Percentiles rank a stretch among this genome's conserved stretches.
phyloP scores from a whole-genome alignment of 108 stramenopile genomes.

The Nitzschia palea region DNA sequence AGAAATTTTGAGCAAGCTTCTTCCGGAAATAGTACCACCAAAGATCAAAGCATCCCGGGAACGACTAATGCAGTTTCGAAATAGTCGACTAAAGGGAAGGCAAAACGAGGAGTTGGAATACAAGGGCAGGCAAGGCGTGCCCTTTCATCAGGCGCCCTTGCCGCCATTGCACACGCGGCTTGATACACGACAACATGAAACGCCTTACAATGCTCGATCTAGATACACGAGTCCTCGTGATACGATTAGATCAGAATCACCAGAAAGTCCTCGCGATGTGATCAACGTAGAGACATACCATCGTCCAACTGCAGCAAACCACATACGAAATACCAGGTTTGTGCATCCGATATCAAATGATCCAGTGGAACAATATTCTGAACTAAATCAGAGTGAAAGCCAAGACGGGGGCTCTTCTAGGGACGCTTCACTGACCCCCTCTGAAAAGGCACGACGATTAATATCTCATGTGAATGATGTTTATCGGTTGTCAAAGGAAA shows the following conservation, averaged over 20 bases:
- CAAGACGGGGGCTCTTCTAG: background rate
- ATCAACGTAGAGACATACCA: no score
- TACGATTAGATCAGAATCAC: background rate
- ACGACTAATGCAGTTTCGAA: background rate
- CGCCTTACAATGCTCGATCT: background rate
- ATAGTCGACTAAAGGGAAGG: background rate
- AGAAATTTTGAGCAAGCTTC: background rate
- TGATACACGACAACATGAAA: background rate
- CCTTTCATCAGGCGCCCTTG: background rate
- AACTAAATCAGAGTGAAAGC: no score
- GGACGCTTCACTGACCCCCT: background rate
- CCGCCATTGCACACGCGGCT: no score
- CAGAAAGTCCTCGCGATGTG: background rate
- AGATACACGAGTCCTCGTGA: background rate
- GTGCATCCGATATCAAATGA: no score
- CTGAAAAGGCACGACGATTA: background rate
- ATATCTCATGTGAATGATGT: conserved; percentile 1
- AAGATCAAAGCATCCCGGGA: conserved; percentile 3
- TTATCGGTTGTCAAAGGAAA: background rate
- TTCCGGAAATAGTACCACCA: conserved; percentile 1
- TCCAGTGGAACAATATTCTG: no score
- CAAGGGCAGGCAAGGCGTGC: background rate
- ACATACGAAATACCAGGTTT: no score
- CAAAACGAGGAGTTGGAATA: background rate
- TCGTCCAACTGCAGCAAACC: no score